Conservation (phyloP, 73 alveolate species). For the Paramecium primaurelia region DNA sequence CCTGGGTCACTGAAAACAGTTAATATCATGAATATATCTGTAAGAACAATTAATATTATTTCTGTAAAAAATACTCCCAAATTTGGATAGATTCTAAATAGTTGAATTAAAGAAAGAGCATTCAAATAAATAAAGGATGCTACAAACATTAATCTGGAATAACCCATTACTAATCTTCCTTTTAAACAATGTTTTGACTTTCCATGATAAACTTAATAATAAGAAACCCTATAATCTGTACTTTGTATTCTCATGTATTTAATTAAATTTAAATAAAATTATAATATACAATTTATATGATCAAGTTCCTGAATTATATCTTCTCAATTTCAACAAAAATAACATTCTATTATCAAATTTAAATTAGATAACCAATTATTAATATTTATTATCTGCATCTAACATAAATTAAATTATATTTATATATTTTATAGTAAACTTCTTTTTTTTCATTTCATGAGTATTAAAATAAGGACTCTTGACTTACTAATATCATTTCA, state of each 20-base stretch:
- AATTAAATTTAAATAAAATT: neutral
- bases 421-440: too few relatives aligned
- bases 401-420: neutral
- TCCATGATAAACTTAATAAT: neutral
- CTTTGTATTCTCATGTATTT: neutral
- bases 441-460: too few relatives aligned
- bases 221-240: neutral
- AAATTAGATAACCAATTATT: neutral
- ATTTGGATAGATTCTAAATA: neutral
- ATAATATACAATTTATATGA: neutral
- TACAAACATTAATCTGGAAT: neutral
- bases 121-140: neutral
- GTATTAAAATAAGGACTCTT: neutral
- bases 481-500: neutral
- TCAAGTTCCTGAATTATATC: neutral
- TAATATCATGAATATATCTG: neutral
- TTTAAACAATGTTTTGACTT: neutral
- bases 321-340: neutral
- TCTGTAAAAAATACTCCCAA: neutral
- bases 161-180: neutral
- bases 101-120: neutral
- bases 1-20: conserved; percentile 18
- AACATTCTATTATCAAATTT: neutral
- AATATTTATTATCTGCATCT: neutral
- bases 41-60: neutral